A percentile compares a stretch with the other conserved stretches of the same genome.
Evolutionary conservation across 1,284 basidiomycete species (phyloP).

Genomic region (Rhodotorula sp.): DNA sequence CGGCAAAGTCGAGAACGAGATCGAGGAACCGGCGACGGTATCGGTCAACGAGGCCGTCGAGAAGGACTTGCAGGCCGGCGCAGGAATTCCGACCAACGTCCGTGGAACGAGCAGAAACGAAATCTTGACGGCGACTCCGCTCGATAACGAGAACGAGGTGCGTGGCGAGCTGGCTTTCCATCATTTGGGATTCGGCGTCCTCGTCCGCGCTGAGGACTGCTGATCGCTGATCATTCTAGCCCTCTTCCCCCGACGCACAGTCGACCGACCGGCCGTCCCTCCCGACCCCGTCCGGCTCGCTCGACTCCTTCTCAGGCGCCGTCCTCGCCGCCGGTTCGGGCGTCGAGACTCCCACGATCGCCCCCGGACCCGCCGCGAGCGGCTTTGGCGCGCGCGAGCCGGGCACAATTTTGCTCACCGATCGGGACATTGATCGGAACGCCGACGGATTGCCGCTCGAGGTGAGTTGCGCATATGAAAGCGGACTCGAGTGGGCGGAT

Average conservation of each 20-base stretch:
- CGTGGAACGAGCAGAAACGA: not conserved
- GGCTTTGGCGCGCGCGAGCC: slow-evolving; percentile 3
- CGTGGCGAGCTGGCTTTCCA: not conserved
- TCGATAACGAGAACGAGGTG: not conserved
- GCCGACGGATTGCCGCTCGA: not conserved
- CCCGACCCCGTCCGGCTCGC: slow-evolving; percentile 5
- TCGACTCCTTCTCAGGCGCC: slow-evolving; percentile 18
- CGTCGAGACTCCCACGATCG: slow-evolving; percentile 18
- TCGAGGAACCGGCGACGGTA: slow-evolving; percentile 21
- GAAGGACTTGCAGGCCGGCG: not conserved
- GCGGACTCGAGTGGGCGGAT: not conserved
- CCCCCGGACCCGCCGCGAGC: not conserved
- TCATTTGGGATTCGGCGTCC: no score
- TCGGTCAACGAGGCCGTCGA: not conserved
- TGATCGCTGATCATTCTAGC: not conserved
- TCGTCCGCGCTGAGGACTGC: no score
- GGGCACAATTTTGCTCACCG: not conserved
- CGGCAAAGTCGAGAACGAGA: slow-evolving; percentile 8
- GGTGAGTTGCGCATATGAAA: not conserved
- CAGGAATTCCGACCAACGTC: not conserved
- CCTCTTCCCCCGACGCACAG: not conserved
- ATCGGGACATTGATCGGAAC: not conserved
- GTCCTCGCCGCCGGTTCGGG: slow-evolving; percentile 23
- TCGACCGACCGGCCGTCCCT: not conserved
- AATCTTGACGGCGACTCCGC: not conserved